Conservation (phyloP, 78 protist genomes). For the Protostelium mycophagum region DNA sequence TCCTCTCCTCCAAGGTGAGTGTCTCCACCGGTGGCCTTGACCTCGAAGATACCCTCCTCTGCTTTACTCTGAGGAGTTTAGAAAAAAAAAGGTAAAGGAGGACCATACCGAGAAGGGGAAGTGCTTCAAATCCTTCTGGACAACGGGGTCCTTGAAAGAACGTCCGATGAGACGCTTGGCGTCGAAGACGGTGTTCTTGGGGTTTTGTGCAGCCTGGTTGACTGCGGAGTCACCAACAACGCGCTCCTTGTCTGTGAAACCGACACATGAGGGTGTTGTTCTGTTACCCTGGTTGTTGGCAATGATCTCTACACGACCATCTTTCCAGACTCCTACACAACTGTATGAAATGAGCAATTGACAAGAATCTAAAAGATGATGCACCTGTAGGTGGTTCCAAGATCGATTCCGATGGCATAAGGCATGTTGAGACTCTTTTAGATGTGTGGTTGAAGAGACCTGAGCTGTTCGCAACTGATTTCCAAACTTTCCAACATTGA, state of each 20-base stretch:
- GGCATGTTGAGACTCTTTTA: slow-evolving; percentile 1
- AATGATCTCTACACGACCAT: slow-evolving; percentile 84
- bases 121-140: slow-evolving; percentile 81
- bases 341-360: not conserved
- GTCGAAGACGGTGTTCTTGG: slow-evolving; percentile 94
- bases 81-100: slow-evolving; percentile 97
- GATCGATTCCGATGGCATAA: slow-evolving; percentile 85
- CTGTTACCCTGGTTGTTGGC: slow-evolving; percentile 96
- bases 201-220: slow-evolving; percentile 94
- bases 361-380: not conserved
- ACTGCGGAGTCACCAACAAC: slow-evolving; percentile 95
- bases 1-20: slow-evolving; percentile 99
- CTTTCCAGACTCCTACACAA: slow-evolving; percentile 85
- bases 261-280: slow-evolving; percentile 96
- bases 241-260: slow-evolving; percentile 90
- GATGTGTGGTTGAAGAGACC: too few relatives aligned
- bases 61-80: slow-evolving; percentile 94
- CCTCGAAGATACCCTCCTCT: slow-evolving; percentile 95
- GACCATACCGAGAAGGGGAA: slow-evolving; percentile 84
- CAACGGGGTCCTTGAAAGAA: slow-evolving; percentile 60
- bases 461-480: too few relatives aligned
- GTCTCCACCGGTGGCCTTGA: slow-evolving; percentile 94
- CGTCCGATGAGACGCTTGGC: slow-evolving; percentile 94
- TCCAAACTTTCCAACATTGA: too few relatives aligned
- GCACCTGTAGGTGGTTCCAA: slow-evolving; percentile 87